Base-by-base conservation (phyloP, 352 stramenopile genomes). In the Elongisporangium anandrum region DNA sequence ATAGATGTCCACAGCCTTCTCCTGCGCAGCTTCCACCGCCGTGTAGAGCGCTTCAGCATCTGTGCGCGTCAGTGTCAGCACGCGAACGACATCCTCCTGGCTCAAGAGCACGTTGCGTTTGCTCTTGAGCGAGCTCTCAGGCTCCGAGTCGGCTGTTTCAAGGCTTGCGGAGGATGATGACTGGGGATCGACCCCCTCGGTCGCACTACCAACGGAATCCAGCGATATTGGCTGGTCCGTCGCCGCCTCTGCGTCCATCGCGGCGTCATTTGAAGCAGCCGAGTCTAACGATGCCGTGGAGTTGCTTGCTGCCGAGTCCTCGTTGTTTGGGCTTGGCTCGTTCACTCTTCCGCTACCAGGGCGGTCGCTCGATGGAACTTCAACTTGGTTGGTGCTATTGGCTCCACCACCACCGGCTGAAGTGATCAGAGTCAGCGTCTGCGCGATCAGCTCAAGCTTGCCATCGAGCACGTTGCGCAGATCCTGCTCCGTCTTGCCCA, bases 11-110 rank as follows among this genome's bases (percentile, higher is more conserved):
- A 79, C 81, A 13, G 69, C 72, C 65, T 90, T 92, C 16, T 73
- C 65, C 21, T 87, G 69, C 12, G 85, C 85, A 8, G 73, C 67
- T 49, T 87, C 84, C 20, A 94, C 72, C 22, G 81, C 75, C 8
- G 85, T 92, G 59, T 92, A 89, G 9, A 94, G 68, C 10, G 83
- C 75, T 54, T 94, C 85, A 4, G 81, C 81, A 52, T 94, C 82
- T 2, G 73, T 88, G 53, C 84, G 78, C 21, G 61, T 88, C 20
- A 92, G 57, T 15, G 71, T 80, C 7, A 91, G 73, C 9, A 69
- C 77, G 22, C 64, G 69, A 12, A 69, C 39, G 17, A 91, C 81
- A 51, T 69, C 68, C 19, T 87, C 79, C 4, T 56, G 54, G 24
- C 52, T 77, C 34, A 58, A 50, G 34, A 17, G 34, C 12, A 45